These are phyloP conservation scores for Blastomyces gilchristii DNA, from an alignment of 2,329 filamentous ascomycete genomes.

Conservation along the genomic window DNA sequence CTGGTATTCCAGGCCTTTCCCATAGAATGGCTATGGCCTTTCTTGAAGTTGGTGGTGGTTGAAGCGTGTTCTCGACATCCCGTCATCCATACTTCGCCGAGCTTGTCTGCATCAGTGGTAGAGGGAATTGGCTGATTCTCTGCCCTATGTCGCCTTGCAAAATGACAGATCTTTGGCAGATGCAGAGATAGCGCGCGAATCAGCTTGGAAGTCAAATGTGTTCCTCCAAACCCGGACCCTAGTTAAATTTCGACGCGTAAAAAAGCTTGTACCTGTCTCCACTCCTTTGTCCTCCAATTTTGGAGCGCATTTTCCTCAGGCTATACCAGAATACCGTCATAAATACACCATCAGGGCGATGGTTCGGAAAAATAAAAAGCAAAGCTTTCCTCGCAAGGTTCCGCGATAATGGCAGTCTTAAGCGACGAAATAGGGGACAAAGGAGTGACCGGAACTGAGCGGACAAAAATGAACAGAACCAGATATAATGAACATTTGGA, in stretches of 20 bases:
- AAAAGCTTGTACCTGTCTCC: neutral
- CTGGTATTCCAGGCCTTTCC: neutral
- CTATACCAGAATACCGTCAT: neutral
- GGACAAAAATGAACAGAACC: neutral
- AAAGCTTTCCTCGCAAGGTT: neutral
- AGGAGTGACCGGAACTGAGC: neutral
- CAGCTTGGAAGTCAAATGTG: neutral
- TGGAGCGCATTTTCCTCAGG: neutral
- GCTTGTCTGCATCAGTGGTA: neutral
- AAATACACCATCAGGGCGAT: neutral
- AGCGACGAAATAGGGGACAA: neutral
- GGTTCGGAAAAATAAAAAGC: neutral
- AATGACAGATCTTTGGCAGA: neutral
- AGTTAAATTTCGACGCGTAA: conserved; percentile 6
- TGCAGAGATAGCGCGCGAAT: neutral
- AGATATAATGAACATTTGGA: neutral
- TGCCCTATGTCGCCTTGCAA: neutral
- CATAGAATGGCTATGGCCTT: neutral
- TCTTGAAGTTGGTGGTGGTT: neutral
- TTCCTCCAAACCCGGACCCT: neutral
- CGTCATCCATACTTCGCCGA: neutral
- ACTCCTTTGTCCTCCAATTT: conserved; percentile 3
- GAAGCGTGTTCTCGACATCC: neutral
- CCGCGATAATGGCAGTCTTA: neutral
- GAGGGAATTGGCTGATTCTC: neutral